phyloP scores from a whole-genome alignment of 2,329 filamentous ascomycete genomes.

The Hypoxylon sp. region DNA sequence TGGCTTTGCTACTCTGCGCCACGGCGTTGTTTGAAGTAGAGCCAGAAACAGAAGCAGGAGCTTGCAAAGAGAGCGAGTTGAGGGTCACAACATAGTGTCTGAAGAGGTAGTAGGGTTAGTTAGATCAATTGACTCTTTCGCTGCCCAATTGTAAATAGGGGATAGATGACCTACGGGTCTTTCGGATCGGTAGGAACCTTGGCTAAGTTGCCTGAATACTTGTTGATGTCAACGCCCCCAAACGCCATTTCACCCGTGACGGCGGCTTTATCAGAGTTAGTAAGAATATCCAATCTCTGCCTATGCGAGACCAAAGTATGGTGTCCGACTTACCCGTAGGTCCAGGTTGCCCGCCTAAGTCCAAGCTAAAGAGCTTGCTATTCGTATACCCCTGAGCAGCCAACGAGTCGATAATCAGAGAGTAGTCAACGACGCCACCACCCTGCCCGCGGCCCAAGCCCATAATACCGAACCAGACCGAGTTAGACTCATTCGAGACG shows the following conservation, averaged over 20 bases:
- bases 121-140: neutral
- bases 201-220: constrained; percentile 64
- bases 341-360: constrained; percentile 59
- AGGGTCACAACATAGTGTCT: constrained; percentile 53
- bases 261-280: constrained; percentile 51
- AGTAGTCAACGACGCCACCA: constrained; percentile 64
- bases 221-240: constrained; percentile 67
- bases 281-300: constrained; percentile 30
- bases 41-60: constrained; percentile 29
- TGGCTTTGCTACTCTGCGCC: constrained; percentile 17
- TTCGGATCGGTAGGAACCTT: constrained; percentile 60
- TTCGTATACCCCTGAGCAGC: constrained; percentile 63
- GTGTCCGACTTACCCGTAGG: constrained; percentile 47
- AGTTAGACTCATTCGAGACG: constrained; percentile 61
- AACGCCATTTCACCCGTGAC: constrained; percentile 67
- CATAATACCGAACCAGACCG: constrained; percentile 67
- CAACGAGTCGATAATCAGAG: constrained; percentile 68
- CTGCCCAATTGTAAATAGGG: neutral
- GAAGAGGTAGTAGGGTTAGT: constrained; percentile 2
- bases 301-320: neutral
- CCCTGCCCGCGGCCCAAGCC: constrained; percentile 63
- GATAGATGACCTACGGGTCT: constrained; percentile 51
- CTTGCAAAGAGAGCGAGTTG: constrained; percentile 44
- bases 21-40: constrained; percentile 6
- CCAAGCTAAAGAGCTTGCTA: constrained; percentile 66